Evolutionary conservation across 2,329 filamentous ascomycete genomes (phyloP).

Genomic region (Purpureocillium takamizusanense): DNA sequence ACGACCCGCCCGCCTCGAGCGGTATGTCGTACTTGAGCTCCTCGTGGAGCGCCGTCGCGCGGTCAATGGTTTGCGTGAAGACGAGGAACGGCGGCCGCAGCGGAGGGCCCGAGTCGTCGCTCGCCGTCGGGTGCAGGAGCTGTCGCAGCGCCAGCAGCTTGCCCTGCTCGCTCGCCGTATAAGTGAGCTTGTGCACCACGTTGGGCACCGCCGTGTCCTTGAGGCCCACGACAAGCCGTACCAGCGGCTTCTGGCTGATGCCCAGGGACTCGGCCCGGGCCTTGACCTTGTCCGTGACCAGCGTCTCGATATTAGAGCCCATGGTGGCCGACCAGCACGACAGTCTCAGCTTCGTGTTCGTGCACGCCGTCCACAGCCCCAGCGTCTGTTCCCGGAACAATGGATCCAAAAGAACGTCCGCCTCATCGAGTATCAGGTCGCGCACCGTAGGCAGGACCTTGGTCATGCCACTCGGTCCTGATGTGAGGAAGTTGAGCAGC

Average conservation of each 20-base stretch:
- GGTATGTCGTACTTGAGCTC: constrained; percentile 95
- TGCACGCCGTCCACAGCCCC: constrained; percentile 73
- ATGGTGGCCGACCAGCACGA: constrained; percentile 96
- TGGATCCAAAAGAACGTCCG: constrained; percentile 85
- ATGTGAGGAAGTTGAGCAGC: constrained; percentile 63
- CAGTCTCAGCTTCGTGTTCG: constrained; percentile 57
- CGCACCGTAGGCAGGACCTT: constrained; percentile 56
- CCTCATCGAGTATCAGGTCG: constrained; percentile 81
- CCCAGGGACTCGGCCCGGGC: constrained; percentile 35
- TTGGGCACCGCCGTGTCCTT: constrained; percentile 95
- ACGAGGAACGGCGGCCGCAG: constrained; percentile 86
- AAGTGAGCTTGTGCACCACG: constrained; percentile 78
- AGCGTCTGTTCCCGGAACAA: constrained; percentile 86
- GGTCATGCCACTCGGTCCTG: constrained; percentile 31
- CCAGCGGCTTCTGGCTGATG: constrained; percentile 39
- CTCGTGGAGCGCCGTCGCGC: constrained; percentile 76
- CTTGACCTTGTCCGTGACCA: constrained; percentile 61
- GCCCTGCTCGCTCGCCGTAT: constrained; percentile 85
- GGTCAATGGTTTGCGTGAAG: constrained; percentile 91
- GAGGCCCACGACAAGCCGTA: constrained; percentile 87
- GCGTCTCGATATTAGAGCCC: constrained; percentile 80
- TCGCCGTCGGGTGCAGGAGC: constrained; percentile 66
- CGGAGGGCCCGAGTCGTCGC: constrained; percentile 42
- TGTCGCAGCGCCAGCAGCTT: constrained; percentile 89
- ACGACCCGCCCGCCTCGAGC: constrained; percentile 71